A percentile compares a stretch with the other conserved stretches of the same genome.
These are phyloP conservation scores for Aspergillus neoniger DNA, from an alignment of 2,329 filamentous ascomycete species.

Conservation along the genomic window DNA sequence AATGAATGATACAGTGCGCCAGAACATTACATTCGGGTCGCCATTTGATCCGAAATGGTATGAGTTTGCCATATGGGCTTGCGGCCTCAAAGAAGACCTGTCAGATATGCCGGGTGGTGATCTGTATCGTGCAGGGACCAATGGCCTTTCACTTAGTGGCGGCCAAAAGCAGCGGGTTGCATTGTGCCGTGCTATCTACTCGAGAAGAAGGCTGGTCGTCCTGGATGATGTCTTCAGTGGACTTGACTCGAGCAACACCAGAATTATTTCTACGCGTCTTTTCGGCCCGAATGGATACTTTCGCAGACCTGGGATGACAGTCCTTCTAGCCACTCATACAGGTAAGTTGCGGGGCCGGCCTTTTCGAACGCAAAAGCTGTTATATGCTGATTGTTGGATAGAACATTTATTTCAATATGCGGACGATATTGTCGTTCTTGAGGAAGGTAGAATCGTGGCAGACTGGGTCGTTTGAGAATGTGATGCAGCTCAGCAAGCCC, in stretches of 20 bases:
- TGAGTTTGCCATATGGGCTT: constrained; percentile 25
- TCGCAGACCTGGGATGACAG: not conserved
- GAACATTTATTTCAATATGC: not conserved
- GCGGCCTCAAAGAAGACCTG: constrained; percentile 32
- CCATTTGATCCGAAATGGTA: constrained; percentile 33
- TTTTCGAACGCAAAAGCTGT: no score
- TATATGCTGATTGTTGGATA: not conserved
- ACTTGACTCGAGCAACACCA: not conserved
- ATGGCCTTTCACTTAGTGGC: constrained; percentile 48
- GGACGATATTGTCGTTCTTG: not conserved
- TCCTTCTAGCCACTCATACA: constrained; percentile 6
- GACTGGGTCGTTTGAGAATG: not conserved
- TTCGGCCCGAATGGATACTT: not conserved
- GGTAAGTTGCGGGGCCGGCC: not conserved
- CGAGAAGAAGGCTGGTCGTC: not conserved
- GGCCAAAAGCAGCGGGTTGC: constrained; percentile 49
- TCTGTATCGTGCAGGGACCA: constrained; percentile 44
- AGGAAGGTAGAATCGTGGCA: not conserved
- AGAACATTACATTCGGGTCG: constrained; percentile 29
- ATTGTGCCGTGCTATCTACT: constrained; percentile 7
- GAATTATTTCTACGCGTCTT: not conserved
- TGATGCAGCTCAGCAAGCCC: not conserved
- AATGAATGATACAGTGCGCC: constrained; percentile 21
- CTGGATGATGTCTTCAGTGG: constrained; percentile 11
- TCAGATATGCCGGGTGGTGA: constrained; percentile 30